Percentiles rank a stretch among this genome's conserved stretches.
Conservation (phyloP, 2,329 filamentous ascomycete species). For the Epichloe gansuensis region DNA sequence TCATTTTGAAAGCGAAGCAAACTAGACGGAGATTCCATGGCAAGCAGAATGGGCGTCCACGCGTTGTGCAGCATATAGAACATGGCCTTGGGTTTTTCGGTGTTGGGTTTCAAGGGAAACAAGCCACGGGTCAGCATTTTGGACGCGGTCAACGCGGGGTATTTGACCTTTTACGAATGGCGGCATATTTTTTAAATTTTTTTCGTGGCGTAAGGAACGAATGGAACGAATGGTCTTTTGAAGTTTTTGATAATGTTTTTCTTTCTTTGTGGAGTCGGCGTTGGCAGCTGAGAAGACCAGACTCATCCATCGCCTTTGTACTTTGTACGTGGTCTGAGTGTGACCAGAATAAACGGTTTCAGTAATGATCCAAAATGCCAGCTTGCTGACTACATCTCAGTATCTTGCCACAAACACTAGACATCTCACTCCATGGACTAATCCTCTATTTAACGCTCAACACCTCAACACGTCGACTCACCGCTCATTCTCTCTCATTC, state of each 20-base stretch:
- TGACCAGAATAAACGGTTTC: too few species aligned
- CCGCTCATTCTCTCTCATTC: too few species aligned
- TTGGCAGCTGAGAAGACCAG: too few species aligned
- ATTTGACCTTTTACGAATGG: background rate
- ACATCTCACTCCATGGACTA: too few species aligned
- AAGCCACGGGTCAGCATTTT: background rate
- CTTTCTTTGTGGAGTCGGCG: background rate
- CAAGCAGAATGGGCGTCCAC: background rate
- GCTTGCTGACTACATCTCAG: too few species aligned
- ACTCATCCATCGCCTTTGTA: too few species aligned
- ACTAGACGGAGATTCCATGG: background rate
- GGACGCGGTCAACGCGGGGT: background rate
- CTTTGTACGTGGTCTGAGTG: too few species aligned
- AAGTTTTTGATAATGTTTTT: background rate
- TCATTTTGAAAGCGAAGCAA: background rate
- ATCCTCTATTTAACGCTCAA: background rate
- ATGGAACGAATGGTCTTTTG: background rate
- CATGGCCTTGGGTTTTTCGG: background rate
- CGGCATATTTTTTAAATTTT: background rate
- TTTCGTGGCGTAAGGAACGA: too few species aligned
- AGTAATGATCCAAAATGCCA: too few species aligned
- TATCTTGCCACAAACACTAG: too few species aligned
- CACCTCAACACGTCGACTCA: background rate
- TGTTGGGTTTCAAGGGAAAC: background rate
- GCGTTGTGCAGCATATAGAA: background rate